Conservation (phyloP, 257 asterid species). For the Solanum chmielewskii region DNA sequence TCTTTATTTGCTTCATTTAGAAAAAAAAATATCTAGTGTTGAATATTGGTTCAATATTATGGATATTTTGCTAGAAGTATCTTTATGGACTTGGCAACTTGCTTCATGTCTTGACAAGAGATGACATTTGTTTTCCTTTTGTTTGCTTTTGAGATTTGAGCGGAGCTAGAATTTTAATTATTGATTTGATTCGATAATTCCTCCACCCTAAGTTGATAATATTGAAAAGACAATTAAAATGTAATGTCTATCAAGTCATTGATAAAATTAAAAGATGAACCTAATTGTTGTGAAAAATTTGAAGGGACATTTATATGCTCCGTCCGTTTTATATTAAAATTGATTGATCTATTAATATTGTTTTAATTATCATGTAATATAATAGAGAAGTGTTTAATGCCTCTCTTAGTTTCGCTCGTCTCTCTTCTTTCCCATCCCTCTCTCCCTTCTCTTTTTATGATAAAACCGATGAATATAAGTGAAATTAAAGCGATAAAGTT, state of each 20-base stretch:
- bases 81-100: not conserved
- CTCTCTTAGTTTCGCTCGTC: not conserved
- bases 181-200: not conserved
- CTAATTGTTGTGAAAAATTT: not conserved
- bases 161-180: not conserved
- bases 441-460: not conserved
- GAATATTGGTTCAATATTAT: not conserved
- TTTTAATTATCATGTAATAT: not conserved
- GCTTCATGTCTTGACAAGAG: not conserved
- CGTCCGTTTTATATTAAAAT: no score
- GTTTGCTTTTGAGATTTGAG: not conserved
- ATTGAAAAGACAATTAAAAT: not conserved
- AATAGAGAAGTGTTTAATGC: not conserved
- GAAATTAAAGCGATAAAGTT: not conserved
- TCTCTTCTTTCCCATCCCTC: not conserved
- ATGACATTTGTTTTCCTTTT: not conserved
- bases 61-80: not conserved
- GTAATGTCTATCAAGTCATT: not conserved
- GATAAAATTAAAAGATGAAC: not conserved
- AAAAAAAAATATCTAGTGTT: not conserved
- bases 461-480: not conserved
- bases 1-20: not conserved
- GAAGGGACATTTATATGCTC: not conserved
- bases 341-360: no score
- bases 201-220: not conserved